Percentiles rank a stretch among this genome's conserved stretches.
These are phyloP conservation scores for Geotrichum carabidarum DNA, from an alignment of 1,139 yeast genomes.

Conservation along the genomic window DNA sequence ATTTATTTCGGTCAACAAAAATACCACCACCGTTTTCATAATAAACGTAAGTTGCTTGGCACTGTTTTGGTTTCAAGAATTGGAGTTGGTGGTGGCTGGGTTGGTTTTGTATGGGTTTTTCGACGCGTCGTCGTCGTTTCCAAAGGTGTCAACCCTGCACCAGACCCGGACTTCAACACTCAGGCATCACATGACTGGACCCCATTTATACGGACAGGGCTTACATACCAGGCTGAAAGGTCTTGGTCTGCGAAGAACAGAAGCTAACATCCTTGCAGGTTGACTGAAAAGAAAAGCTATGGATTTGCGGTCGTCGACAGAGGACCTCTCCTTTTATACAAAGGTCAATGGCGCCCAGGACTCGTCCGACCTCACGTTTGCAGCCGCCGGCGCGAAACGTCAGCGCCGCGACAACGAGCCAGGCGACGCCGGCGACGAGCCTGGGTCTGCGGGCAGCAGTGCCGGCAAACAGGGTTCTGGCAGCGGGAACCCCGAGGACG, in stretches of 20 bases:
- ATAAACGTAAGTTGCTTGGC: too few species aligned
- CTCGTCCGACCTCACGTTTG: not conserved
- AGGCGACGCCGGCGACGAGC: not conserved
- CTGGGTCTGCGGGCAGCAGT: not conserved
- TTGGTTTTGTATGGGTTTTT: too few species aligned
- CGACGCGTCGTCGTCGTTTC: too few species aligned
- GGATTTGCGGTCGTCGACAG: constrained; percentile 2
- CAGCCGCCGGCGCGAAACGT: not conserved
- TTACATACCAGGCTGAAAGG: not conserved
- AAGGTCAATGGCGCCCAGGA: constrained; percentile 2
- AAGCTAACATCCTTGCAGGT: not conserved
- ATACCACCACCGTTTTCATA: too few species aligned
- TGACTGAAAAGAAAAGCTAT: not conserved
- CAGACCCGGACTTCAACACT: too few species aligned
- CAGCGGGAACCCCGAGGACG: not conserved
- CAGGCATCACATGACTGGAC: constrained; percentile 3
- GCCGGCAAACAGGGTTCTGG: not conserved
- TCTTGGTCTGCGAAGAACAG: not conserved
- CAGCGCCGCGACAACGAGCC: not conserved
- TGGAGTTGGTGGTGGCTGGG: too few species aligned
- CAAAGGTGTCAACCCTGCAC: too few species aligned
- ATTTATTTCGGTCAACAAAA: too few species aligned
- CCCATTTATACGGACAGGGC: not conserved
- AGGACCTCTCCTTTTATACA: constrained; percentile 3
- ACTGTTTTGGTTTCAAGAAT: too few species aligned